These are phyloP conservation scores for Calonectria hawksworthii DNA, from an alignment of 2,329 filamentous ascomycete species.

Conservation along the genomic window DNA sequence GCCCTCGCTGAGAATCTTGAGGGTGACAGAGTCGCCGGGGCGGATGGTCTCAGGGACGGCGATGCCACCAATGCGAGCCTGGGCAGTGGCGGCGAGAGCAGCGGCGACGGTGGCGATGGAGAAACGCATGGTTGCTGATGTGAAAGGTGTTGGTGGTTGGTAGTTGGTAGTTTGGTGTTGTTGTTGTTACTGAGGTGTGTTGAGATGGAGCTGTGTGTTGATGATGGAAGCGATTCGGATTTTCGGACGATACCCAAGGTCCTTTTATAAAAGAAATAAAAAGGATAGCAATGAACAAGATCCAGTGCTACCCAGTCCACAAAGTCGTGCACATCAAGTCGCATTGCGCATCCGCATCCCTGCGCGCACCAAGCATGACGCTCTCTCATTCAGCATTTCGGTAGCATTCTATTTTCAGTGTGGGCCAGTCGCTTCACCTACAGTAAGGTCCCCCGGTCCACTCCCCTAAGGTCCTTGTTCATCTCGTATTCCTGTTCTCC, in stretches of 20 bases:
- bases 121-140: conserved; percentile 41
- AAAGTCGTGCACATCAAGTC: not conserved
- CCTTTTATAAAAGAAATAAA: not conserved
- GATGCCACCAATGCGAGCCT: conserved; percentile 60
- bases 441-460: not conserved
- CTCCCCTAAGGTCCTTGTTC: not conserved
- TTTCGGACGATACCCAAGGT: not conserved
- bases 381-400: not conserved
- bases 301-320: not conserved
- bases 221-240: not conserved
- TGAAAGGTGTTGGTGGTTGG: not conserved
- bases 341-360: not conserved
- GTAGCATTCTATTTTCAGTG: conserved; percentile 3
- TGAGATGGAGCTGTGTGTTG: not conserved
- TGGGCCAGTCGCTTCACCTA: conserved; percentile 6
- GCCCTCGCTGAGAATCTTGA: conserved; percentile 55
- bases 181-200: not conserved
- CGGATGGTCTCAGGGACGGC: conserved; percentile 56
- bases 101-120: conserved; percentile 43
- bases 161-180: not conserved
- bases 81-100: conserved; percentile 45
- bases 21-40: conserved; percentile 53
- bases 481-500: not conserved
- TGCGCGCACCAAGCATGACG: not conserved
- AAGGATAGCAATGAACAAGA: not conserved